Evolutionary conservation across 2,329 filamentous ascomycete genomes (phyloP).

Genomic region (Trichophyton verrucosum): DNA sequence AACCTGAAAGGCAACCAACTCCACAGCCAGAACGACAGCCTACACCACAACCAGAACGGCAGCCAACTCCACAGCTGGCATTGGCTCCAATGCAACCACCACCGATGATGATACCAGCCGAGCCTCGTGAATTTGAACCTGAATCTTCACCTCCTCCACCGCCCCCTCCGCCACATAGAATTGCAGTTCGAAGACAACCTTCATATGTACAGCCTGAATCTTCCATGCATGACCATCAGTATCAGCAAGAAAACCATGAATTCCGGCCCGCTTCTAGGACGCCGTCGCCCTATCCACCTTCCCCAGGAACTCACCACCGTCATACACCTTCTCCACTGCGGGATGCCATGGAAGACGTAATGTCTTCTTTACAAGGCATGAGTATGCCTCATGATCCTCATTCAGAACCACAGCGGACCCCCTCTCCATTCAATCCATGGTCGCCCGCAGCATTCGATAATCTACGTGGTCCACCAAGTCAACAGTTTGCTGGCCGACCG

Average conservation of each 20-base stretch:
- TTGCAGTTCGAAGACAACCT: conserved; percentile 37
- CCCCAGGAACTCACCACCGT: conserved; percentile 51
- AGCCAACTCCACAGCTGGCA: background rate
- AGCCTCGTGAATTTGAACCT: conserved; percentile 34
- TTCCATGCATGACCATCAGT: conserved; percentile 24
- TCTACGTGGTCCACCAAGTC: conserved; percentile 25
- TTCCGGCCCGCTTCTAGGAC: conserved; percentile 31
- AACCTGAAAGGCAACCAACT: background rate
- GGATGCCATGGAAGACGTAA: conserved; percentile 95
- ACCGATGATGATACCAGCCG: conserved; percentile 9
- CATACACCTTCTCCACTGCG: conserved; percentile 83
- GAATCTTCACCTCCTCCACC: conserved; percentile 71
- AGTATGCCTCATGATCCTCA: conserved; percentile 46
- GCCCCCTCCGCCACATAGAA: conserved; percentile 65
- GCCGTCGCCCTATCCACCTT: conserved; percentile 42
- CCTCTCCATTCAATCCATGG: conserved; percentile 58
- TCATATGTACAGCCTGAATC: conserved; percentile 14
- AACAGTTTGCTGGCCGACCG: conserved; percentile 39
- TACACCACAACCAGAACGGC: background rate
- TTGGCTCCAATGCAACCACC: background rate
- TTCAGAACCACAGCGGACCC: conserved; percentile 42
- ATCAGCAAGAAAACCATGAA: conserved; percentile 30
- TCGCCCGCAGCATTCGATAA: conserved; percentile 75
- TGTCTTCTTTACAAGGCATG: conserved; percentile 86
- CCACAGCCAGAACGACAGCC: background rate